Conservation (phyloP, 192 early-diverging fungal genomes). For the Dissophora globulifera region DNA sequence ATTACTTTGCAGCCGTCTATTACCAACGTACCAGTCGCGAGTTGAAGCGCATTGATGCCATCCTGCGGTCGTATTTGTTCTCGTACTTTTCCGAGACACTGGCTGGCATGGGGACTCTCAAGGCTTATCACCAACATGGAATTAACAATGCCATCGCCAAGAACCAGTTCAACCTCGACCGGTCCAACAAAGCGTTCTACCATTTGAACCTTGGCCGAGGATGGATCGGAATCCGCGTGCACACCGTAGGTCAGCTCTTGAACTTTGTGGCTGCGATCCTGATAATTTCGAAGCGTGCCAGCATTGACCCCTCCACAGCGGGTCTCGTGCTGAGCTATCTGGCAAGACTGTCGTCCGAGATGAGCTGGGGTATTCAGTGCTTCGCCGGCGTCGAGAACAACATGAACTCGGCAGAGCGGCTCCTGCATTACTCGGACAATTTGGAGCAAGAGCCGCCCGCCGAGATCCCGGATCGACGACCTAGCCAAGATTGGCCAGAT, state of each 20-base stretch:
- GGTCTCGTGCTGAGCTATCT: slow-evolving; percentile 88
- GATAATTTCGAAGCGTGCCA: slow-evolving; percentile 61
- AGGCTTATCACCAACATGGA: slow-evolving; percentile 69
- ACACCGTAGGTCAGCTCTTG: slow-evolving; percentile 10
- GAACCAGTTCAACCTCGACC: slow-evolving; percentile 29
- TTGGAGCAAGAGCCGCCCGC: slow-evolving; percentile 78
- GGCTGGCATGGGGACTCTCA: slow-evolving; percentile 68
- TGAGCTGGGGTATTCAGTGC: slow-evolving; percentile 82
- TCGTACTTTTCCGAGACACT: slow-evolving; percentile 70
- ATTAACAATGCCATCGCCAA: slow-evolving; percentile 31
- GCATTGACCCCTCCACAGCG: slow-evolving; percentile 81
- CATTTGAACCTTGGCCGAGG: background rate
- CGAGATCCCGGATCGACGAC: slow-evolving; percentile 62
- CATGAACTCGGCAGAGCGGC: slow-evolving; percentile 46
- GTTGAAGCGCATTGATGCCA: slow-evolving; percentile 71
- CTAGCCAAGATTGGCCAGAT: slow-evolving; percentile 66
- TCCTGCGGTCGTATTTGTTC: slow-evolving; percentile 68
- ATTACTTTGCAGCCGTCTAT: slow-evolving; percentile 63
- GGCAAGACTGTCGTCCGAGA: slow-evolving; percentile 76
- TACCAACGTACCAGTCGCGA: slow-evolving; percentile 72
- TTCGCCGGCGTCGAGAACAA: slow-evolving; percentile 67
- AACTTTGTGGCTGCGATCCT: slow-evolving; percentile 37
- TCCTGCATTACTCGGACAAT: slow-evolving; percentile 32
- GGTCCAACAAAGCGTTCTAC: slow-evolving; percentile 19
- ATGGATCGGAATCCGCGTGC: slow-evolving; percentile 25